Evolutionary conservation across 2,329 filamentous ascomycete species (phyloP), one percentile per base, ranked within the genome.

Genomic region (Phyllosticta citrichinensis): DNA sequence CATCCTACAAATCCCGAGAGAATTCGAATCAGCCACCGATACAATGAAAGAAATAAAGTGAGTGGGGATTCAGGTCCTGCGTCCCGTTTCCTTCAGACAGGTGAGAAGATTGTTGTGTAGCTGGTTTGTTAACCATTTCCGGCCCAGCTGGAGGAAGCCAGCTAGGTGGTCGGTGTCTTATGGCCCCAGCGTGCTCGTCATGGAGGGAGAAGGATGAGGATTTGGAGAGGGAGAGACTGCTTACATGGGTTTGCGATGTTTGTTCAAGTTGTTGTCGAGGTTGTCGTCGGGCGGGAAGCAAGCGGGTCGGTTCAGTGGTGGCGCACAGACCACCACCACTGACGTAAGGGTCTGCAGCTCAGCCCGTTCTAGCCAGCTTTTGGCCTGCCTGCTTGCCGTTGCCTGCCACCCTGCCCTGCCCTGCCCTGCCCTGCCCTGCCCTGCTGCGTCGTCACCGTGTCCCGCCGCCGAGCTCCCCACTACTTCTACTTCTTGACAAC

Each of bases 171-270:
- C 40, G 27, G 53, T 55, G 55, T 61, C 59, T 57, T 61, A 61
- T 61, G 59, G 59, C 59, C 59, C 59, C 59, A 61, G 59, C 59
- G 55, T 61, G 59, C 59, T 57, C 59, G 53, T 61, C 59, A 61
- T 53, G 3, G 10, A 17, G 22, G 35, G 11, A 5, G 22, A n/a
- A 27, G 14, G 20, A 27, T 52, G 22, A 47, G 40, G 22, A 3
- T 2, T 22, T 19, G 17, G 55, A 14, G 27, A 61, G 56, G 40
- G 35, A 24, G 53, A 47, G 40, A 56, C 56, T 56, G 56, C 58
- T 47, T 47, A 8, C 19, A 20, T n/a, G 3, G 5, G 19, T 35
- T 11, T 40, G 12, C 9, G n/a, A n/a, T n/a, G 14, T 14, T 14
- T 40, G 35, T 11, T 40, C 9, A 3, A 14, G 35, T 14, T n/a